Conservation (phyloP, 108 stramenopile species). For the Nannochloropsis gaditana region DNA sequence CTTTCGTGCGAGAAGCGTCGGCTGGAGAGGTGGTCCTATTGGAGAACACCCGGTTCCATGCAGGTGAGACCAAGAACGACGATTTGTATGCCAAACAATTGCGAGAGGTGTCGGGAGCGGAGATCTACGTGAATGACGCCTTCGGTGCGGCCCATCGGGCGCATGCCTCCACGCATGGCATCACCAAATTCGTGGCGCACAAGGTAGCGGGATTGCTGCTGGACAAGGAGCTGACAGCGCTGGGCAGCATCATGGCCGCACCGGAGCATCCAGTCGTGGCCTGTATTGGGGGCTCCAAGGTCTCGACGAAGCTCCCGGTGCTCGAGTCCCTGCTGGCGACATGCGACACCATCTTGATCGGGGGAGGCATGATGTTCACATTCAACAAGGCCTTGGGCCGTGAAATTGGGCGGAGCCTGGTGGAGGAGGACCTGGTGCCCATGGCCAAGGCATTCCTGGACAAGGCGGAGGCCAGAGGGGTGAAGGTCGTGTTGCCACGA, state of each 20-base stretch:
- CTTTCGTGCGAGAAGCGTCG: constrained; percentile 60
- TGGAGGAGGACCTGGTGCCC: constrained; percentile 60
- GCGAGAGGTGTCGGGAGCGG: constrained; percentile 51
- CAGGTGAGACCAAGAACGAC: constrained; percentile 53
- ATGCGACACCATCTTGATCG: constrained; percentile 75
- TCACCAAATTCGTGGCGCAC: constrained; percentile 57
- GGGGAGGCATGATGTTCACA: constrained; percentile 99
- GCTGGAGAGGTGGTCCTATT: constrained; percentile 75
- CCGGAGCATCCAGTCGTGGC: constrained; percentile 53
- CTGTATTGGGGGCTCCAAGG: constrained; percentile 97
- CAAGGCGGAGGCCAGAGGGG: constrained; percentile 90
- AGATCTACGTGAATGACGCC: constrained; percentile 96
- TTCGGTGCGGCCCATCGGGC: constrained; percentile 99
- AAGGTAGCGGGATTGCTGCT: constrained; percentile 57
- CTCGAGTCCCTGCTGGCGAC: constrained; percentile 91
- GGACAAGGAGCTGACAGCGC: constrained; percentile 72
- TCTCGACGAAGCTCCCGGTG: constrained; percentile 67
- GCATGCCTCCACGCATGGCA: constrained; percentile 90
- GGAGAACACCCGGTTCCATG: constrained; percentile 94
- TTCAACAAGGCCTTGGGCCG: constrained; percentile 67
- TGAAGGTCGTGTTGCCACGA: constrained; percentile 79
- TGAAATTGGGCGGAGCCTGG: constrained; percentile 34
- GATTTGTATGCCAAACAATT: constrained; percentile 53
- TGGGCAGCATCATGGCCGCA: background rate
- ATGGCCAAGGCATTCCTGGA: constrained; percentile 59